Evolutionary conservation across 2,329 filamentous ascomycete species (phyloP).

Genomic region (Paramyrothecium roridum): DNA sequence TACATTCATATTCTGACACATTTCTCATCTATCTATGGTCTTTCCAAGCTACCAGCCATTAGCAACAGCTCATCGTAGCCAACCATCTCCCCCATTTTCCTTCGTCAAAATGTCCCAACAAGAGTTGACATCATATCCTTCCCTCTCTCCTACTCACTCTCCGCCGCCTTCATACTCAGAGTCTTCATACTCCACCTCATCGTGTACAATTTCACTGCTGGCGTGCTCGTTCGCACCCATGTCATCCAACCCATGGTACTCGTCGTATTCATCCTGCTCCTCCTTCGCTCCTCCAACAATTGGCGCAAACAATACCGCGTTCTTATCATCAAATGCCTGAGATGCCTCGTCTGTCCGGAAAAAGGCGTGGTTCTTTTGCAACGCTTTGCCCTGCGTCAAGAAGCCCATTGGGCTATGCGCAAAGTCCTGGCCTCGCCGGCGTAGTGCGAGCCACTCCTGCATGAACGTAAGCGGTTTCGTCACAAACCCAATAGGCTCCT

Average conservation of each 20-base stretch:
- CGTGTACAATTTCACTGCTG: slow-evolving; percentile 10
- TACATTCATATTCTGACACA: too few species aligned
- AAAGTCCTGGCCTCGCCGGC: slow-evolving; percentile 55
- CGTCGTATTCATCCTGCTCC: slow-evolving; percentile 11
- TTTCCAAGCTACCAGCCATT: too few species aligned
- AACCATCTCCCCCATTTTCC: too few species aligned
- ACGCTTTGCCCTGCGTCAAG: slow-evolving; percentile 46
- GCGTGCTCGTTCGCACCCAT: slow-evolving; percentile 20
- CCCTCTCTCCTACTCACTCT: too few species aligned
- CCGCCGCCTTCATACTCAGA: slow-evolving; percentile 12
- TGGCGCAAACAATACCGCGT: not conserved
- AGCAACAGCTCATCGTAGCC: too few species aligned
- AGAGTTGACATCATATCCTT: too few species aligned
- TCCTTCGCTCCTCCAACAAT: not conserved
- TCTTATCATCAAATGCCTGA: not conserved
- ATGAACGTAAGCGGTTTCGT: slow-evolving; percentile 41
- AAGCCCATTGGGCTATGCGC: slow-evolving; percentile 58
- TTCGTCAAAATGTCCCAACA: too few species aligned
- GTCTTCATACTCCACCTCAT: slow-evolving; percentile 18
- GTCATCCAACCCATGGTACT: slow-evolving; percentile 16
- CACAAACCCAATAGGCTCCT: slow-evolving; percentile 5
- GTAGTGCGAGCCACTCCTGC: slow-evolving; percentile 53
- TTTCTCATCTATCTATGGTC: too few species aligned
- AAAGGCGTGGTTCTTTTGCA: slow-evolving; percentile 48
- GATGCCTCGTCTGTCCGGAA: slow-evolving; percentile 28